Evolutionary conservation across 140 eudicot species (phyloP).

Genomic region (Oenanthe javanica): DNA sequence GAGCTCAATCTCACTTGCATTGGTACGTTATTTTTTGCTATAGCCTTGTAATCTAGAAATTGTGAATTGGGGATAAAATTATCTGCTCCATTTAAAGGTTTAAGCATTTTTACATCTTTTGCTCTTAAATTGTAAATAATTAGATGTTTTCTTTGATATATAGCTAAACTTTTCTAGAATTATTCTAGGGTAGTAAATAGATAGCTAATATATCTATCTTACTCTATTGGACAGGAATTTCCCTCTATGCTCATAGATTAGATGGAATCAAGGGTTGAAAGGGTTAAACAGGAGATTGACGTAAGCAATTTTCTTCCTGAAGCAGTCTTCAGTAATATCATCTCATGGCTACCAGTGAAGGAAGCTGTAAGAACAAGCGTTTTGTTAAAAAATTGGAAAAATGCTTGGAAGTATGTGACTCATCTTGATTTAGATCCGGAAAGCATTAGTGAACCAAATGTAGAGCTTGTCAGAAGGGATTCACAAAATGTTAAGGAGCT

Average conservation of each 20-base stretch:
- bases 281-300: not conserved
- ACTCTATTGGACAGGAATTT: not conserved
- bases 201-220: too few relatives aligned
- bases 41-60: too few relatives aligned
- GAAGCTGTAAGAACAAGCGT: slow-evolving; percentile 9
- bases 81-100: too few relatives aligned
- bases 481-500: not conserved
- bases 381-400: slow-evolving; percentile 2
- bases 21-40: too few relatives aligned
- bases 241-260: not conserved
- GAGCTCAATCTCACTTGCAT: too few relatives aligned
- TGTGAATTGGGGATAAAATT: too few relatives aligned
- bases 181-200: too few relatives aligned
- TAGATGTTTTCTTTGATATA: not conserved
- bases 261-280: not conserved
- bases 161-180: not conserved
- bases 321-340: not conserved
- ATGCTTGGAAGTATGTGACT: slow-evolving; percentile 10
- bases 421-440: slow-evolving; percentile 1
- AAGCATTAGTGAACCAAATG: not conserved
- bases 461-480: not conserved
- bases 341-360: slow-evolving; percentile 9
- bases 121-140: not conserved
- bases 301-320: slow-evolving; percentile 6
- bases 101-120: not conserved